Evolutionary conservation across 345 rosid species (phyloP).

Genomic region (Citropsis articulata): DNA sequence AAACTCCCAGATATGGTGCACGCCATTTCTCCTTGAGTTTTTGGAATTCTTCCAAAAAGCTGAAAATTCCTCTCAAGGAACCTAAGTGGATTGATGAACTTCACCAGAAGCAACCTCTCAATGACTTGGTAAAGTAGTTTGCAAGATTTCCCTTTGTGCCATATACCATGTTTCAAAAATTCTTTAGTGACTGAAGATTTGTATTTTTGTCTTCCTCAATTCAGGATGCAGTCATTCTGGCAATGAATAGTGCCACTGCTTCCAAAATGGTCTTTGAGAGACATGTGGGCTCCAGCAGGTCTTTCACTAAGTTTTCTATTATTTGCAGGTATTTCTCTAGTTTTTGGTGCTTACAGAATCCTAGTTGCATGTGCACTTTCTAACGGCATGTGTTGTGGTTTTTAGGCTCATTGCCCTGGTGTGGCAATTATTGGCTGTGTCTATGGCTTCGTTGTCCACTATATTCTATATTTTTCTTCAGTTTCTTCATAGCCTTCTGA

Average conservation of each 20-base stretch:
- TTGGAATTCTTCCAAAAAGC: slow-evolving; percentile 37
- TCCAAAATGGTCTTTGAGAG: slow-evolving; percentile 41
- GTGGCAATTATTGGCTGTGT: slow-evolving; percentile 54
- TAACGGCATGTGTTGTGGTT: slow-evolving; percentile 28
- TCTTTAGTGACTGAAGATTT: neutral
- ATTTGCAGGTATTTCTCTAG: slow-evolving; percentile 34
- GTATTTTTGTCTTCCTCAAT: slow-evolving; percentile 8
- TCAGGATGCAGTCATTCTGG: slow-evolving; percentile 69
- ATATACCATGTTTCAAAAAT: neutral
- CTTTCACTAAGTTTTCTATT: slow-evolving; percentile 29
- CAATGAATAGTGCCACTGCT: slow-evolving; percentile 65
- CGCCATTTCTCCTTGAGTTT: slow-evolving; percentile 71
- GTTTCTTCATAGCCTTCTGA: slow-evolving; percentile 34
- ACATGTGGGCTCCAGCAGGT: slow-evolving; percentile 32
- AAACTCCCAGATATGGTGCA: slow-evolving; percentile 65
- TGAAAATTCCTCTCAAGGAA: slow-evolving; percentile 40
- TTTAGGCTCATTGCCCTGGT: slow-evolving; percentile 52
- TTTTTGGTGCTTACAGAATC: slow-evolving; percentile 4
- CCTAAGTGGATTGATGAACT: slow-evolving; percentile 74
- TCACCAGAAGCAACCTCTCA: slow-evolving; percentile 43
- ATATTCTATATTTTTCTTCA: slow-evolving; percentile 54
- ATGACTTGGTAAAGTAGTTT: slow-evolving; percentile 61
- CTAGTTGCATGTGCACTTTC: slow-evolving; percentile 10
- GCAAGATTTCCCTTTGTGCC: slow-evolving; percentile 7
- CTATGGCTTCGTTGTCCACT: slow-evolving; percentile 61